Conservation (phyloP, 148 eudicot species). For the Camellia lanceoleosa region DNA sequence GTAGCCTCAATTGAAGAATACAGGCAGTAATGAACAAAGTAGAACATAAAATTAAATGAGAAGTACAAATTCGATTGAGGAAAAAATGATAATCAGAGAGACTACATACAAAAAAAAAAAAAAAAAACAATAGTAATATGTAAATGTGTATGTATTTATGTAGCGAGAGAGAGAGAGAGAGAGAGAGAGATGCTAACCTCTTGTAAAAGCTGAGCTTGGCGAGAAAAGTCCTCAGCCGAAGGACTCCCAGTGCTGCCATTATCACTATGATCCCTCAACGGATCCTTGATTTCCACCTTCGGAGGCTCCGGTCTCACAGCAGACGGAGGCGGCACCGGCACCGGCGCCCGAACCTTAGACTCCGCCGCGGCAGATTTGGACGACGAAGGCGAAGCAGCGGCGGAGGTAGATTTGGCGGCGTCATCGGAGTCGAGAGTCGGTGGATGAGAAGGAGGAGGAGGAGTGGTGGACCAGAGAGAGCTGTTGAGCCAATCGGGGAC, state of each 20-base stretch:
- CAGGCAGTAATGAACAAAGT: background rate
- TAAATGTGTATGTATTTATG: background rate
- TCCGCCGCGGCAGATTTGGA: constrained; percentile 3
- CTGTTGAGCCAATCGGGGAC: constrained; percentile 97
- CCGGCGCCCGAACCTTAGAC: constrained; percentile 18
- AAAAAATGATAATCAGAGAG: background rate
- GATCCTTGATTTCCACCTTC: constrained; percentile 38
- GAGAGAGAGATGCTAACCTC: constrained; percentile 47
- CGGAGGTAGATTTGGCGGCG: constrained; percentile 19
- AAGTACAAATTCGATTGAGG: background rate
- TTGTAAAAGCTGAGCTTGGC: constrained; percentile 75
- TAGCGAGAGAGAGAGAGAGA: background rate
- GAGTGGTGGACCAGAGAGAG: constrained; percentile 75
- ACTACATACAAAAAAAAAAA: background rate
- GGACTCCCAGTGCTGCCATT: constrained; percentile 31
- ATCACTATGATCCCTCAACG: constrained; percentile 31
- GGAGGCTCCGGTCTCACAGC: constrained; percentile 33
- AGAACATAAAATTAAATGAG: background rate
- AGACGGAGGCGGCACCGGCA: constrained; percentile 32
- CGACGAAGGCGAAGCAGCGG: constrained; percentile 15
- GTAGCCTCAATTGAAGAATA: background rate
- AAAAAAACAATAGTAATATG: background rate
- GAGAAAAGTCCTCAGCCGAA: constrained; percentile 58
- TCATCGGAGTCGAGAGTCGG: constrained; percentile 5
- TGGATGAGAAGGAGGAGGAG: constrained; percentile 29